Conservation (phyloP, 2,329 filamentous ascomycete species). For the Ceratocystiopsis minuta region DNA sequence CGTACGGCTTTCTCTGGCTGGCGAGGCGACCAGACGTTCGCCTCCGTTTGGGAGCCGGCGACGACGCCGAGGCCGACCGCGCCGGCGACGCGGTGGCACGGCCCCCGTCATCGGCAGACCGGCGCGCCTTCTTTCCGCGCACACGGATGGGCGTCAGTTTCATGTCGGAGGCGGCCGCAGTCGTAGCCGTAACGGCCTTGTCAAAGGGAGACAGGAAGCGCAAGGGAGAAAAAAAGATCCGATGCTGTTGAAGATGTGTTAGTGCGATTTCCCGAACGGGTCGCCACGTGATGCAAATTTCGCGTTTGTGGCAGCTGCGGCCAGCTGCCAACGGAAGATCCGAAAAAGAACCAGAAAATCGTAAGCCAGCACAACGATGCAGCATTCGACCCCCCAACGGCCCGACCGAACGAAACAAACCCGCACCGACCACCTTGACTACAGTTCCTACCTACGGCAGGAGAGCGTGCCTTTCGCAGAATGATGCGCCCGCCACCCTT, state of each 20-base stretch:
- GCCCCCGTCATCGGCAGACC: not conserved
- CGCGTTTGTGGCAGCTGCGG: no score
- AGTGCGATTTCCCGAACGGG: no score
- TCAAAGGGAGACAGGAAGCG: not conserved
- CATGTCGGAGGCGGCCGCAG: conserved; percentile 15
- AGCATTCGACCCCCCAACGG: no score
- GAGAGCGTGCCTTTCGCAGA: no score
- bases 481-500: conserved; percentile 1
- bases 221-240: no score
- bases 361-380: no score
- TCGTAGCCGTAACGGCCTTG: not conserved
- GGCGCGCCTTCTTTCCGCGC: conserved; percentile 23
- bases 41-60: not conserved
- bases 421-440: no score
- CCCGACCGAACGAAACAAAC: not conserved
- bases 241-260: no score
- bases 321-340: no score
- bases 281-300: no score
- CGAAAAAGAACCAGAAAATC: no score
- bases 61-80: not conserved
- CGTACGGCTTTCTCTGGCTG: not conserved
- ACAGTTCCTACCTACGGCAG: not conserved
- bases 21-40: not conserved
- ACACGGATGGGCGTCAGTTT: conserved; percentile 30
- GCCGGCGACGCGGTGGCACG: not conserved